Conservation (phyloP, 2,329 filamentous ascomycete genomes). For the Aureobasidium sp. region DNA sequence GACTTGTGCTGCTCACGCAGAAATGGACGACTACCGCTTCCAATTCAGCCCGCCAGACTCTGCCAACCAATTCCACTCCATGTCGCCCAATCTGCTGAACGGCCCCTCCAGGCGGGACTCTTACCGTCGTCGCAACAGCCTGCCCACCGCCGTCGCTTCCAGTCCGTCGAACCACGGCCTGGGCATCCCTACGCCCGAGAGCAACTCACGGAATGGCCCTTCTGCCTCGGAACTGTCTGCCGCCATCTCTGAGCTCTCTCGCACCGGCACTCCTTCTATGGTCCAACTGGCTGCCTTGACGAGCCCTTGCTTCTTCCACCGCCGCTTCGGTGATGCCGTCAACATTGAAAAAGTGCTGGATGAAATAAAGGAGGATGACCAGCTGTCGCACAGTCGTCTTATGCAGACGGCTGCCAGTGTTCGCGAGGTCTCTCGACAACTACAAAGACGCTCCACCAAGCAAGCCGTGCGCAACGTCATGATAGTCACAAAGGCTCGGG, state of each 20-base stretch:
- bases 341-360: constrained; percentile 92
- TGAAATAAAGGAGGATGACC: constrained; percentile 81
- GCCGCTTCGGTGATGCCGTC: constrained; percentile 90
- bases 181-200: constrained; percentile 11
- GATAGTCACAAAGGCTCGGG: constrained; percentile 96
- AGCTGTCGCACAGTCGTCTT: constrained; percentile 84
- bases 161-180: constrained; percentile 12
- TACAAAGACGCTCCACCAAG: constrained; percentile 85
- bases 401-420: constrained; percentile 94
- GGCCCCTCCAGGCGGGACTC: constrained; percentile 6
- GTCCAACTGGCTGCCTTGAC: constrained; percentile 58
- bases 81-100: constrained; percentile 3
- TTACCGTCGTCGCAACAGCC: constrained; percentile 14
- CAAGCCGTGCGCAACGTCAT: constrained; percentile 88
- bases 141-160: constrained; percentile 14
- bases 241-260: constrained; percentile 15
- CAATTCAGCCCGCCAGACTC: constrained; percentile 1
- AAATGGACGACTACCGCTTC: constrained; percentile 8
- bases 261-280: constrained; percentile 15
- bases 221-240: constrained; percentile 13
- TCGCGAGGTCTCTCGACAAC: constrained; percentile 88
- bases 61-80: background rate
- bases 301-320: constrained; percentile 96
- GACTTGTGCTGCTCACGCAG: background rate
- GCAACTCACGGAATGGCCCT: constrained; percentile 4